Percentiles rank a stretch among this genome's conserved stretches.
phyloP scores from a whole-genome alignment of 83 land plant genomes.

The Picea abies region DNA sequence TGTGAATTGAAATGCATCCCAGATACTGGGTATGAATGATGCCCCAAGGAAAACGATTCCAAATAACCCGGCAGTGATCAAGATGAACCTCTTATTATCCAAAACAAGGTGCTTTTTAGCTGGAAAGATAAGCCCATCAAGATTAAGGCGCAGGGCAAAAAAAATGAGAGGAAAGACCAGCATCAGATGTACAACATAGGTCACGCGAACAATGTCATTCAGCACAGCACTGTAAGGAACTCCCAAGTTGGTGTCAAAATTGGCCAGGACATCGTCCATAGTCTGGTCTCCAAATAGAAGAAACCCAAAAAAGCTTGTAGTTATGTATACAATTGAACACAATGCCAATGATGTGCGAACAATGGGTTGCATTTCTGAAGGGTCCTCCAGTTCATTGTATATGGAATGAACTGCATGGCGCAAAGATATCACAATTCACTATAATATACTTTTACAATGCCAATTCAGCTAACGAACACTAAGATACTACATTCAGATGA shows the following conservation, averaged over 20 bases:
- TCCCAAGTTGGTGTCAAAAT: conserved; percentile 86
- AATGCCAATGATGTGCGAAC: conserved; percentile 59
- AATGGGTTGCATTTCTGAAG: conserved; percentile 48
- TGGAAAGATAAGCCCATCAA: conserved; percentile 88
- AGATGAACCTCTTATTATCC: conserved; percentile 61
- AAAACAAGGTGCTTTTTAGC: conserved; percentile 41
- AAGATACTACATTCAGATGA: neutral
- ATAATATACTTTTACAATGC: neutral
- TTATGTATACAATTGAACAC: conserved; percentile 67
- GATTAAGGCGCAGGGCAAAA: conserved; percentile 86
- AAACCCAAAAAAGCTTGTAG: conserved; percentile 78
- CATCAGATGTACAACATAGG: conserved; percentile 91
- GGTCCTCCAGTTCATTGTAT: conserved; percentile 74
- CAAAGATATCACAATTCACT: neutral
- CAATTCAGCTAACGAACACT: conserved; percentile 5
- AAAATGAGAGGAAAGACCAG: conserved; percentile 89
- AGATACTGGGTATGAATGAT: conserved; percentile 81
- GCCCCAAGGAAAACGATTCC: conserved; percentile 69
- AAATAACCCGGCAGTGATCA: conserved; percentile 56
- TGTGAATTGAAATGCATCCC: conserved; percentile 93
- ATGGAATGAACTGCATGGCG: conserved; percentile 82
- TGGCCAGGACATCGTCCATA: conserved; percentile 78
- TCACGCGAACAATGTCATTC: conserved; percentile 68
- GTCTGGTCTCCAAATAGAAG: conserved; percentile 89
- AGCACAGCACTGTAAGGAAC: conserved; percentile 63